Evolutionary conservation across 805 yeast species (phyloP).

Genomic region (Metschnikowia colocasiae): DNA sequence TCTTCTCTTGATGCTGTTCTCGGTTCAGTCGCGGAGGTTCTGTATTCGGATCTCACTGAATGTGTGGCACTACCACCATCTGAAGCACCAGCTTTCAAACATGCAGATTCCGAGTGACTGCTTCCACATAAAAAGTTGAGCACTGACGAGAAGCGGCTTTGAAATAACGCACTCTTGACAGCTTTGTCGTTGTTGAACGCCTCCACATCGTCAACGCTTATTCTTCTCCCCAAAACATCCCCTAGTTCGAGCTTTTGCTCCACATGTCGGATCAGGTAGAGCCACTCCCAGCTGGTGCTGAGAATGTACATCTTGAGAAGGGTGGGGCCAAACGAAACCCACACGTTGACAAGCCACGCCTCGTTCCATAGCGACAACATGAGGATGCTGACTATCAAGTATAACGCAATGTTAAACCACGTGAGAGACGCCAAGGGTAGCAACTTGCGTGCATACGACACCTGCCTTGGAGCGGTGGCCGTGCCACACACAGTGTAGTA

Average conservation of each 20-base stretch:
- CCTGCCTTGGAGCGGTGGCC: constrained; percentile 31
- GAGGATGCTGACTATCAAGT: constrained; percentile 29
- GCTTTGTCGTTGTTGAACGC: constrained; percentile 21
- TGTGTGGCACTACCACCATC: background rate
- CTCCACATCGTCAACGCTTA: constrained; percentile 44
- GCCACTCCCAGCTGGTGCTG: constrained; percentile 66
- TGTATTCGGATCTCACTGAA: background rate
- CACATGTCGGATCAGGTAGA: constrained; percentile 48
- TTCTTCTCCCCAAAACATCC: constrained; percentile 61
- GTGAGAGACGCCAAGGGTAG: constrained; percentile 48
- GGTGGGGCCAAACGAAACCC: constrained; percentile 42
- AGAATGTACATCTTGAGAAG: constrained; percentile 47
- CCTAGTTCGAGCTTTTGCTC: constrained; percentile 49
- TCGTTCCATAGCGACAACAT: constrained; percentile 24
- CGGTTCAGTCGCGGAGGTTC: background rate
- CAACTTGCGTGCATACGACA: constrained; percentile 45
- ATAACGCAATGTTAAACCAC: constrained; percentile 37
- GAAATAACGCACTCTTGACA: constrained; percentile 23
- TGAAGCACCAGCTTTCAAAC: background rate
- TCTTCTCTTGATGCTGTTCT: background rate
- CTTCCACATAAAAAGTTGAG: constrained; percentile 1
- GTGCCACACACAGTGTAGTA: constrained; percentile 33
- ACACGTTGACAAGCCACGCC: constrained; percentile 45
- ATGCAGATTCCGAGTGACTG: background rate
- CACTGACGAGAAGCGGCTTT: constrained; percentile 32